Percentiles rank a stretch among this genome's conserved stretches.
phyloP scores from a whole-genome alignment of 768 basidiomycete genomes.

The Daedaleopsis nitida region DNA sequence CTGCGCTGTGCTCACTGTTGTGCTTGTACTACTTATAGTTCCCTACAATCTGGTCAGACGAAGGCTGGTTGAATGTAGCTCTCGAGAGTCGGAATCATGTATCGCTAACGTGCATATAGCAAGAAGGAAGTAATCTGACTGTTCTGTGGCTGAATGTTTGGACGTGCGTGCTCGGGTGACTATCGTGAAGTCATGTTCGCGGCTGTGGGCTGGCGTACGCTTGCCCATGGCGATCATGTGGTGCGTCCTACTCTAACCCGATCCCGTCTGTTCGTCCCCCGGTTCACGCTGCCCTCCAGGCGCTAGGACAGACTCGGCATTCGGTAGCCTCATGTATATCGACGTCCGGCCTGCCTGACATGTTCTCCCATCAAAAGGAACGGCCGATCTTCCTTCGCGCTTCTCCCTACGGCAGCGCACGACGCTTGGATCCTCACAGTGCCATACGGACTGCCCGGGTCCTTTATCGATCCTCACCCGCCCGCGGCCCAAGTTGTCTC shows the following conservation, averaged over 20 bases:
- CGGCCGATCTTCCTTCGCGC: slow-evolving; percentile 8
- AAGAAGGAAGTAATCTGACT: neutral
- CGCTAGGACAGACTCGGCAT: neutral
- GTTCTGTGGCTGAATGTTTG: neutral
- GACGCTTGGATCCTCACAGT: neutral
- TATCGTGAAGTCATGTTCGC: neutral
- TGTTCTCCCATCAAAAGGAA: neutral
- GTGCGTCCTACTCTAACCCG: neutral
- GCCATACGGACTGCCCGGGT: slow-evolving; percentile 3
- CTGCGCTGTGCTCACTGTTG: slow-evolving; percentile 19
- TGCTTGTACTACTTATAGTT: slow-evolving; percentile 21
- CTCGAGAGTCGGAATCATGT: slow-evolving; percentile 12
- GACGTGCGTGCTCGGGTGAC: neutral
- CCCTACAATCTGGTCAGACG: slow-evolving; percentile 1
- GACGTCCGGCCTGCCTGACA: neutral
- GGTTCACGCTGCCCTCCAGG: neutral
- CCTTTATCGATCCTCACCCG: slow-evolving; percentile 7
- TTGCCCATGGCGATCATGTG: neutral
- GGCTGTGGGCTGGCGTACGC: neutral
- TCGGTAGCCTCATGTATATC: slow-evolving; percentile 15
- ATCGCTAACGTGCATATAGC: slow-evolving; percentile 9
- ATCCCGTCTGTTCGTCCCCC: neutral
- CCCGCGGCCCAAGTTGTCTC: slow-evolving; percentile 6
- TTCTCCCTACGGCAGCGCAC: slow-evolving; percentile 10
- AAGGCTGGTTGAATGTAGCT: slow-evolving; percentile 16